phyloP scores from a whole-genome alignment of 306 rosid species.

The Prunus mongolica region DNA sequence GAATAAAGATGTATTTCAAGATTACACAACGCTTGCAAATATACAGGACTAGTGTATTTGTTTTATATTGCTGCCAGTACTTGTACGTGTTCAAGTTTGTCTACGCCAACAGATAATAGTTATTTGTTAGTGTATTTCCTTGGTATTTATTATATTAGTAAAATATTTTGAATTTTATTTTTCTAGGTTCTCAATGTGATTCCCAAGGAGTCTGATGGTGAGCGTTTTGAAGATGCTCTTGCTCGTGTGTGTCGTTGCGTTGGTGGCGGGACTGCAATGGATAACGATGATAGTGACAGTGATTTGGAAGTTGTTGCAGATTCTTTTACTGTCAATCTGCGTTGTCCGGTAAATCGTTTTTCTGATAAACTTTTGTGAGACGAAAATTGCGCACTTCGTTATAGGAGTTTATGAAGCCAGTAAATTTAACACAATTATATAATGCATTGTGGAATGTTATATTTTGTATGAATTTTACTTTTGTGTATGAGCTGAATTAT shows the following conservation, averaged over 20 bases:
- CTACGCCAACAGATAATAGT: not conserved
- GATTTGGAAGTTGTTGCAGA: constrained; percentile 97
- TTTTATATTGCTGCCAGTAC: not conserved
- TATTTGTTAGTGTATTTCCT: not conserved
- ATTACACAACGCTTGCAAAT: not conserved
- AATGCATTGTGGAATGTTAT: not conserved
- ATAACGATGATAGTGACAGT: constrained; percentile 87
- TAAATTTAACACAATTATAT: not conserved
- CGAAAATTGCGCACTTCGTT: not conserved
- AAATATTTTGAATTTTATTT: not conserved
- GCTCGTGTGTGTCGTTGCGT: constrained; percentile 80
- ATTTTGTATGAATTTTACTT: not conserved
- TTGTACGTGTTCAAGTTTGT: not conserved
- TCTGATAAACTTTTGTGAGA: not conserved
- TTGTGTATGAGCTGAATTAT: not conserved
- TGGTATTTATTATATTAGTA: constrained; percentile 8
- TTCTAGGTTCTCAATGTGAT: constrained; percentile 62
- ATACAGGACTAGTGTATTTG: not conserved
- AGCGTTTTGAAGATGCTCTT: constrained; percentile 80
- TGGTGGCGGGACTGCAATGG: constrained; percentile 76
- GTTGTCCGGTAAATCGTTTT: constrained; percentile 80
- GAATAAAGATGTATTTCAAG: too few relatives aligned
- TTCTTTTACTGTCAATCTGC: constrained; percentile 72
- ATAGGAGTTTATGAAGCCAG: not conserved
- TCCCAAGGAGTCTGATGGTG: constrained; percentile 89